phyloP scores from a whole-genome alignment of 1,139 yeast species.

The Kodamaea fungicola region DNA sequence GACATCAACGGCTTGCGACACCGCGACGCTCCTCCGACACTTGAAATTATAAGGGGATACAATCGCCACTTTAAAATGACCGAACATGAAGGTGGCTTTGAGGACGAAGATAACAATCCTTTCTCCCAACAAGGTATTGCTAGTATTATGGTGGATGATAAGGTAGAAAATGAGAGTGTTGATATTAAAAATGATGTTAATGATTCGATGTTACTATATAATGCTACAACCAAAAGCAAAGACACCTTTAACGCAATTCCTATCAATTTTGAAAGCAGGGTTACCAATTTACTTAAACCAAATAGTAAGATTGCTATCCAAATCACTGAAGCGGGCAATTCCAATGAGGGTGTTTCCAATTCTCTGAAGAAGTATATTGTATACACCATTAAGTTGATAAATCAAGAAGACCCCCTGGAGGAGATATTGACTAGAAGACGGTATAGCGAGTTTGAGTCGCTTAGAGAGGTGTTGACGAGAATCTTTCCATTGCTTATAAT shows the following conservation, averaged over 20 bases:
- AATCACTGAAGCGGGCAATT: slow-evolving; percentile 75
- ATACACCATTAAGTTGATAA: slow-evolving; percentile 65
- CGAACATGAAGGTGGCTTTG: slow-evolving; percentile 4
- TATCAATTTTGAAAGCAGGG: slow-evolving; percentile 38
- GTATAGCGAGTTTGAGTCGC: slow-evolving; percentile 87
- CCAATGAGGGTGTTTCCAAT: slow-evolving; percentile 64
- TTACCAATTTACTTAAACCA: slow-evolving; percentile 32
- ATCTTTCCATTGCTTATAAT: slow-evolving; percentile 79
- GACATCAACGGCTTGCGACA: no score
- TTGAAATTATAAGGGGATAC: no score
- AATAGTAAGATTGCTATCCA: slow-evolving; percentile 38
- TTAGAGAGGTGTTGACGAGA: slow-evolving; percentile 64
- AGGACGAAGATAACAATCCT: slow-evolving; percentile 54
- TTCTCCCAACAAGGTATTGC: slow-evolving; percentile 38
- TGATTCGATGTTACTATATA: slow-evolving; percentile 28
- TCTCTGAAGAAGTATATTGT: slow-evolving; percentile 68
- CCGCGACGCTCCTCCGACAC: no score
- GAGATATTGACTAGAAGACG: slow-evolving; percentile 70
- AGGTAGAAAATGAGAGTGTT: slow-evolving; percentile 3
- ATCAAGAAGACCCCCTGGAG: slow-evolving; percentile 28
- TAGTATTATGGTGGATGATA: slow-evolving; percentile 18
- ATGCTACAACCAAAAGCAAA: slow-evolving; percentile 8
- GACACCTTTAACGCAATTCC: slow-evolving; percentile 26
- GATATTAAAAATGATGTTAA: slow-evolving; percentile 10
- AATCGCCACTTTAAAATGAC: no score